phyloP scores from a whole-genome alignment of 1,284 basidiomycete species.

The Prillingera fragicola region DNA sequence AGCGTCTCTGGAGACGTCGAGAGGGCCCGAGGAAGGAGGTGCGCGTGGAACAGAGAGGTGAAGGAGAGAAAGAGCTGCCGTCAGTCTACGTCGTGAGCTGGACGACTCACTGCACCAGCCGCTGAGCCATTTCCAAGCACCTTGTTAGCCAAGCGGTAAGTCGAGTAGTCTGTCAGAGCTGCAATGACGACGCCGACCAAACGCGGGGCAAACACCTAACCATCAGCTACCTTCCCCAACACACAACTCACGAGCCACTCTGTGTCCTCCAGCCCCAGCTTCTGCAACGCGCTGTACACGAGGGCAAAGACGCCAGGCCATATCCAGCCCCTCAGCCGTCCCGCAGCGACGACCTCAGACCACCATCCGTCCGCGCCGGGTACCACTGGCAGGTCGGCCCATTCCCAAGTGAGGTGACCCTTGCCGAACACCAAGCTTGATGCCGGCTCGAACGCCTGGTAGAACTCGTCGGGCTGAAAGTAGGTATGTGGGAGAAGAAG shows the following conservation, averaged over 20 bases:
- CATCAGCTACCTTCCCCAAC: slow-evolving; percentile 5
- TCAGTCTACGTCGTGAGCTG: neutral
- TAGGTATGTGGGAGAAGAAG: slow-evolving; percentile 67
- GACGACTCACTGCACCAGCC: slow-evolving; percentile 58
- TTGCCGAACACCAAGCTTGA: slow-evolving; percentile 84
- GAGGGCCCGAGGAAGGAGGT: slow-evolving; percentile 78
- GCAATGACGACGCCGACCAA: slow-evolving; percentile 75
- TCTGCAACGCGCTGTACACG: slow-evolving; percentile 1
- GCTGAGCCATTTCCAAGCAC: slow-evolving; percentile 60
- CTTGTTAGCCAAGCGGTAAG: slow-evolving; percentile 59
- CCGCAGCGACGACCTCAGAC: slow-evolving; percentile 19
- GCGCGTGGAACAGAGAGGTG: slow-evolving; percentile 77
- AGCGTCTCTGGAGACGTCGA: slow-evolving; percentile 92
- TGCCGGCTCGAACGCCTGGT: slow-evolving; percentile 89
- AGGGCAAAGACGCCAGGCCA: slow-evolving; percentile 15
- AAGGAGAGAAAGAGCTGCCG: slow-evolving; percentile 71
- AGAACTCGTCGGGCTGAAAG: slow-evolving; percentile 98
- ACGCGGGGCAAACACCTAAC: slow-evolving; percentile 58
- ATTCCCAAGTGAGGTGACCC: slow-evolving; percentile 95
- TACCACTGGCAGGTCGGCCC: slow-evolving; percentile 60
- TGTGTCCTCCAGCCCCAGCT: slow-evolving; percentile 51
- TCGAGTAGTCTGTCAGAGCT: slow-evolving; percentile 71
- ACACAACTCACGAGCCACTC: slow-evolving; percentile 54
- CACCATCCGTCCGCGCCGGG: slow-evolving; percentile 54
- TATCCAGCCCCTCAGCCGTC: slow-evolving; percentile 22